A percentile compares a stretch with the other conserved stretches of the same genome.
These are phyloP conservation scores for Pezicula rhizophila DNA, from an alignment of 2,329 filamentous ascomycete genomes.

Conservation along the genomic window DNA sequence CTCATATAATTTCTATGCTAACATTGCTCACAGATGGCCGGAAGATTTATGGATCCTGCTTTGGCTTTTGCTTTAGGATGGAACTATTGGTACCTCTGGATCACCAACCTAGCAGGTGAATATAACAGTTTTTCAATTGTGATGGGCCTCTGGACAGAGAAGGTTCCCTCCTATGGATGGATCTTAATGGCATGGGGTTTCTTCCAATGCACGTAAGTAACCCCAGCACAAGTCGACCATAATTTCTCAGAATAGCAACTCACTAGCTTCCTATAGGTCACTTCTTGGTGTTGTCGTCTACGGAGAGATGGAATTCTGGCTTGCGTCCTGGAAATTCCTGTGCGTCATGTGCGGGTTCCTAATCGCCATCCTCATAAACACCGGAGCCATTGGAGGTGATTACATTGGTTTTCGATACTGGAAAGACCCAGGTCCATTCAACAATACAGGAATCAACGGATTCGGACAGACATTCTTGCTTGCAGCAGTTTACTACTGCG, in stretches of 20 bases:
- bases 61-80: conserved; percentile 41
- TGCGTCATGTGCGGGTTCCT: conserved; percentile 55
- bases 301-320: conserved; percentile 46
- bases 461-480: conserved; percentile 41
- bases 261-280: conserved; percentile 20
- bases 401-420: conserved; percentile 46
- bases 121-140: conserved; percentile 79
- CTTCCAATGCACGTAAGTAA: conserved; percentile 26
- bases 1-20: too few relatives aligned
- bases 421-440: conserved; percentile 34
- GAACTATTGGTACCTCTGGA: conserved; percentile 56
- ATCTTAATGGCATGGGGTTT: conserved; percentile 39
- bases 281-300: conserved; percentile 39
- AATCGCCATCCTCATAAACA: conserved; percentile 51
- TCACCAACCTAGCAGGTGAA: conserved; percentile 72
- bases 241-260: too few relatives aligned
- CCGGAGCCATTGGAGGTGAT: conserved; percentile 38
- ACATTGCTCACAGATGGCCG: conserved; percentile 17
- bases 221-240: too few relatives aligned
- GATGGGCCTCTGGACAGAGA: conserved; percentile 64
- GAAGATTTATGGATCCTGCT: conserved; percentile 43
- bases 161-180: conserved; percentile 33
- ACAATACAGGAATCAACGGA: conserved; percentile 37
- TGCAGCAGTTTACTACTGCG: conserved; percentile 35
- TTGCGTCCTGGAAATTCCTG: conserved; percentile 42